Evolutionary conservation across 257 asterid genomes (phyloP), one percentile per base, ranked within the genome.

Genomic region (Galeopsis tetrahit): DNA sequence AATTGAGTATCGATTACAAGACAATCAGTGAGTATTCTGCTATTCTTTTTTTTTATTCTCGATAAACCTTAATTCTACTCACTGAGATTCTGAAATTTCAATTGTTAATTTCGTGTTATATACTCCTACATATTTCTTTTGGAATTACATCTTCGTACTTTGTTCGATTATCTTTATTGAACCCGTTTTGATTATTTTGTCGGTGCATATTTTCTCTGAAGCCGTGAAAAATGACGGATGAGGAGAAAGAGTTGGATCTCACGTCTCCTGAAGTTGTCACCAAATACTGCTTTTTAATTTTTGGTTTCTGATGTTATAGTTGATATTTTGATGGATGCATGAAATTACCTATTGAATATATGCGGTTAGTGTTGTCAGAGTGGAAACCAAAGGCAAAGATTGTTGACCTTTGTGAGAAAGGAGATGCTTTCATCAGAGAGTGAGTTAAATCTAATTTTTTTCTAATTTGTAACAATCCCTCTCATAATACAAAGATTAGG

Each of bases 221-320:
- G 87, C 60, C 64, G 34, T 77, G 67, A 74, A 82, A 69, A 70
- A 88, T 89, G 96, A 89, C 98, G 76, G 98, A 93, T 68, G 98
- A 90, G 75, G 98, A 93, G 96, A 78, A 67, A 40, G 98, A 93
- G 90, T 71, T 90, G 86, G 98, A 90, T 89, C 97, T 93, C 82
- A 81, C 90, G 49, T 83, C 83, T 73, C 82, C 92, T 5, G 98
- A 90, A 75, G 98, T 93, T 9, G 98, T 93, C 77, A 93, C 98
- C 57, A 93, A 90, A 75, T 93, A 93, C 82, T 52, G 59, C 32
- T 52, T 14, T 10, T 15, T 15, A 15, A 52, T n/a, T 10, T 5
- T 33, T 58, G 17, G 15, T 58, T 10, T 32, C 2, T n/a, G 28
- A 5, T 60, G 43, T 10, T 13, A 2, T 28, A 10, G 3, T 32